Evolutionary conservation across 306 rosid genomes (phyloP), one percentile per base, ranked within the genome.

Genomic region (Coriaria nepalensis): DNA sequence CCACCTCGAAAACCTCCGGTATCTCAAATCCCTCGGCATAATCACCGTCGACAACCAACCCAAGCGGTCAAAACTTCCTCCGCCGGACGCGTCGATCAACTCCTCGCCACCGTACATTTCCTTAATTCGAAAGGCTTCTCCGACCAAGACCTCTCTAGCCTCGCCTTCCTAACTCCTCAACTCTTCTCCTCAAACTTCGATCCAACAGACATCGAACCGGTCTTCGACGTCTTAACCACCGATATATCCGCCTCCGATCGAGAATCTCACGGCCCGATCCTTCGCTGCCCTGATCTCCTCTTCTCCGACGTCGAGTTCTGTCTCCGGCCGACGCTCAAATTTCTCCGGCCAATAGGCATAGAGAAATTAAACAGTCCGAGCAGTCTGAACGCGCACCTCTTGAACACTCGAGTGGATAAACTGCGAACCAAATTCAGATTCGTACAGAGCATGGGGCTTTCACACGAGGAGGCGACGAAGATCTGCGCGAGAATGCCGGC

Each of bases 41-140:
- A 20, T 20, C 29, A 20, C 29, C 20, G 56, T 87, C 62, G 41
- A 62, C 33, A 70, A 93, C 0, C 53, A 70, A 37, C 59, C 82
- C 43, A 68, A 55, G 9, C 82, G 74, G 47, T 51, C 57, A 45
- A 63, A 66, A 9, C 74, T 74, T 47, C 90, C 83, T 9, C 72
- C 60, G 7, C 83, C 93, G 6, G 79, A 70, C 61, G 67, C 38
- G 67, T 78, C 50, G 57, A 74, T 50, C 86, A 71, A 57, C 35
- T 78, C 56, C 48, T 83, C 44, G 39, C 60, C 61, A 79, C 83
- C 60, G 65, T 83, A 57, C 4, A 64, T 29, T 77, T 78, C 70
- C 69, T 88, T 63, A 81, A 76, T 55, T 83, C 93, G 2, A 77
- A 75, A 6, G 83, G 86, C 67, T 81, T 88, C 78, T 54, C 90